Conservation (phyloP, 1,284 basidiomycete species). For the Austroboletus novae-zelandiae region DNA sequence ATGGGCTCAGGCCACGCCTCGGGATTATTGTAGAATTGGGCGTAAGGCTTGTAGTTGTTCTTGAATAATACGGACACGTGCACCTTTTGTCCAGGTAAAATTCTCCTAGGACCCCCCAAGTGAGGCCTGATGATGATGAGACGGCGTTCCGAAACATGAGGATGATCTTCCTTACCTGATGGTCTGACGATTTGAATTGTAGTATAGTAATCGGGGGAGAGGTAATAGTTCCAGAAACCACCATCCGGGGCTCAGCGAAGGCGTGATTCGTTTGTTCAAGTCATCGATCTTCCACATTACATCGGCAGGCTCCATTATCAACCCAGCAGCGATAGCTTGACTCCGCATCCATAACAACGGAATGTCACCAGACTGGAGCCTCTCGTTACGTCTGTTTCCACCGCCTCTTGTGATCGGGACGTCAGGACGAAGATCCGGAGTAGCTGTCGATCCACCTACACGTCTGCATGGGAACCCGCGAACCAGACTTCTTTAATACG, state of each 20-base stretch:
- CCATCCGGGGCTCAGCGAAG: conserved; percentile 25
- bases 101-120: conserved; percentile 21
- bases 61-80: conserved; percentile 33
- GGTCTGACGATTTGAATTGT: conserved; percentile 22
- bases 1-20: conserved; percentile 26
- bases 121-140: conserved; percentile 30
- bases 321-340: conserved; percentile 27
- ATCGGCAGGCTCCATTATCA: conserved; percentile 21
- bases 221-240: conserved; percentile 29
- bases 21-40: conserved; percentile 19
- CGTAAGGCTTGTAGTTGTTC: conserved; percentile 26
- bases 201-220: conserved; percentile 27
- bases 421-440: conserved; percentile 3
- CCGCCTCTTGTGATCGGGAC: conserved; percentile 22
- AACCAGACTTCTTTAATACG: conserved; percentile 38
- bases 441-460: conserved; percentile 26
- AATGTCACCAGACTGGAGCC: conserved; percentile 31
- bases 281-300: conserved; percentile 31
- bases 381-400: conserved; percentile 28
- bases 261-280: conserved; percentile 21
- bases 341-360: conserved; percentile 35
- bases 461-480: conserved; percentile 34
- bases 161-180: conserved; percentile 8
- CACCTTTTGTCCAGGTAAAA: conserved; percentile 31
- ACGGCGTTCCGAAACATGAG: background rate